Conservation (phyloP, 2,329 filamentous ascomycete genomes). For the Cladophialophora psammophila region DNA sequence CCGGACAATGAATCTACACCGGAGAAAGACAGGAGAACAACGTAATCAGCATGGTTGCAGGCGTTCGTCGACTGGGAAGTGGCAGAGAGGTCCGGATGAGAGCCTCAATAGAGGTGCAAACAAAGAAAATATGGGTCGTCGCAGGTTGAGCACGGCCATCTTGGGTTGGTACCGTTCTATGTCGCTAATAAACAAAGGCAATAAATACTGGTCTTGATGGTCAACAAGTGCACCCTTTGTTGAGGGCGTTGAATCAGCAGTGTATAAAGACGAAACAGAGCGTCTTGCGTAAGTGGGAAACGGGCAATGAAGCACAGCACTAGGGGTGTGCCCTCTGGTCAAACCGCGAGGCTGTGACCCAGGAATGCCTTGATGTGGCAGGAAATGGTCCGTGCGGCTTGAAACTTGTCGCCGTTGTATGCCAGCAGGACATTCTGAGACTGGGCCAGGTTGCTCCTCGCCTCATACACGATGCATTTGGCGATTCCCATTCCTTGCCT, state of each 20-base stretch:
- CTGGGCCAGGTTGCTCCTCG: too few species aligned
- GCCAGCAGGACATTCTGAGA: too few species aligned
- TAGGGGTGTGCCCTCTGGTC: neutral
- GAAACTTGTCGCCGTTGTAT: too few species aligned
- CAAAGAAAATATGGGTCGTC: neutral
- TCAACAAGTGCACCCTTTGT: neutral
- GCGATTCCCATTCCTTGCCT: too few species aligned
- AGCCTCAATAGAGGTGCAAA: slow-evolving; percentile 1
- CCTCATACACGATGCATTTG: too few species aligned
- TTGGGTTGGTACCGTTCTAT: neutral
- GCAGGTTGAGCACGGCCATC: slow-evolving; percentile 3
- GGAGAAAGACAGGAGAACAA: slow-evolving; percentile 1
- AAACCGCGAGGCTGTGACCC: neutral
- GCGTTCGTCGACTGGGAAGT: neutral
- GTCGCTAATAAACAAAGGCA: neutral
- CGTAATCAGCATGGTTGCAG: neutral
- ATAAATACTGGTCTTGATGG: neutral
- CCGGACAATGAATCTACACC: neutral
- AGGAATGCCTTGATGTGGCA: neutral
- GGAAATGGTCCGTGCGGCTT: neutral
- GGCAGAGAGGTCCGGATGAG: neutral
- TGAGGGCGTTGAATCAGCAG: neutral
- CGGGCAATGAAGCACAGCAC: neutral
- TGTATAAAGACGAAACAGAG: neutral
- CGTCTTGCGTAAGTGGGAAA: neutral